Conservation (phyloP, 768 basidiomycete species). For the Boletellus sp. region DNA sequence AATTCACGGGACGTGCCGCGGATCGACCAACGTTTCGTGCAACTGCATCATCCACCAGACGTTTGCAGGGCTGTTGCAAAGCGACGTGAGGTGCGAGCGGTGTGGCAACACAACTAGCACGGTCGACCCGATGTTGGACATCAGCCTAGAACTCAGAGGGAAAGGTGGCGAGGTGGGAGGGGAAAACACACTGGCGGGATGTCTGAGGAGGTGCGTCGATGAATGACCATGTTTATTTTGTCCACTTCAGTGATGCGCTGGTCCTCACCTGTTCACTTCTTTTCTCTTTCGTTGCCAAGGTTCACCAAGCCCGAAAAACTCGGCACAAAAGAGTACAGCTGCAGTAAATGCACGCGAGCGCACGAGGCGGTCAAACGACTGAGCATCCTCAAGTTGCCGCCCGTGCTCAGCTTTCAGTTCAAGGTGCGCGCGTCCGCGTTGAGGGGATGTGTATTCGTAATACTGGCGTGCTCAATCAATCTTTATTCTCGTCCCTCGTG, state of each 20-base stretch:
- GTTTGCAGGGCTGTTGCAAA: conserved; percentile 83
- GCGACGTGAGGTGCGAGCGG: conserved; percentile 83
- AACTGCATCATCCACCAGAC: conserved; percentile 90
- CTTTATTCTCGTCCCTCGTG: too few species aligned
- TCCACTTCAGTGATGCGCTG: too few species aligned
- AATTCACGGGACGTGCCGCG: conserved; percentile 75
- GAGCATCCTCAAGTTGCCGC: conserved; percentile 80
- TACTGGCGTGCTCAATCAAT: too few species aligned
- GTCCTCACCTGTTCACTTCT: too few species aligned
- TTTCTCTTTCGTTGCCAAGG: too few species aligned
- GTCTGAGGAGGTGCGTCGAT: conserved; percentile 60
- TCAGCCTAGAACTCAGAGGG: conserved; percentile 78
- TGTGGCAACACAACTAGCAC: conserved; percentile 79
- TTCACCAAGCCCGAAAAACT: conserved; percentile 86
- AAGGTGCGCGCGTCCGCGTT: conserved; percentile 48
- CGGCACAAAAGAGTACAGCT: conserved; percentile 78
- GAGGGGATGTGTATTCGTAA: background rate
- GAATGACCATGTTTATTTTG: too few species aligned
- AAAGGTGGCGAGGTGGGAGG: conserved; percentile 45
- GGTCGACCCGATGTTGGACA: conserved; percentile 85
- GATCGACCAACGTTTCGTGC: conserved; percentile 73
- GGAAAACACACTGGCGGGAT: conserved; percentile 70
- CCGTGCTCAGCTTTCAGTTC: conserved; percentile 91
- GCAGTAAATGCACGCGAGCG: conserved; percentile 73
- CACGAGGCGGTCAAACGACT: conserved; percentile 83